A percentile compares a stretch with the other conserved stretches of the same genome.
phyloP scores from a whole-genome alignment of 73 alveolate genomes.

The Vitrella brassicaformis region DNA sequence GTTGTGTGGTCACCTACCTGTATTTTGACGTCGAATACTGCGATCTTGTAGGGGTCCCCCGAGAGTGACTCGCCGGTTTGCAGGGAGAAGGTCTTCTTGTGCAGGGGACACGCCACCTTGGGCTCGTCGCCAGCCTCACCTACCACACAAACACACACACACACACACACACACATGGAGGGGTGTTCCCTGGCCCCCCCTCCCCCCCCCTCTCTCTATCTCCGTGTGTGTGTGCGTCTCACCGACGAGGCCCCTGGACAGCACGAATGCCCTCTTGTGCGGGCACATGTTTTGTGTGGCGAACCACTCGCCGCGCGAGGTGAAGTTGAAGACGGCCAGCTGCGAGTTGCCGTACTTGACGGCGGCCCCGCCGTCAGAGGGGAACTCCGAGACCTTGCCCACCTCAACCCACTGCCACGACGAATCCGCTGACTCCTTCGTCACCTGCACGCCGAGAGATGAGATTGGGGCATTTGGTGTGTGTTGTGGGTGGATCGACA shows the following conservation, averaged over 20 bases:
- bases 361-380: not conserved
- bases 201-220: no score
- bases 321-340: not conserved
- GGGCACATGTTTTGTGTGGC: slow-evolving; percentile 3
- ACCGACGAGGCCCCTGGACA: not conserved
- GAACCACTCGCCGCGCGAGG: not conserved
- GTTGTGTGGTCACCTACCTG: no score
- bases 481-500: no score
- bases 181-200: no score
- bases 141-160: no score
- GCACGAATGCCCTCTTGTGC: slow-evolving; percentile 1
- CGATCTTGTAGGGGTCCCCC: not conserved
- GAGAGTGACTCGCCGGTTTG: not conserved
- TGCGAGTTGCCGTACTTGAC: not conserved
- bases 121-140: not conserved
- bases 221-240: not conserved
- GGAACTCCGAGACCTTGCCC: not conserved
- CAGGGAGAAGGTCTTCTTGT: not conserved
- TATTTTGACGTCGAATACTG: not conserved
- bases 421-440: not conserved
- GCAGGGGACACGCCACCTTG: slow-evolving; percentile 2
- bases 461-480: no score
- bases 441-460: no score
- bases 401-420: not conserved
- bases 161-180: no score